Conservation (phyloP, 805 yeast genomes). For the Kazachstania martiniae region DNA sequence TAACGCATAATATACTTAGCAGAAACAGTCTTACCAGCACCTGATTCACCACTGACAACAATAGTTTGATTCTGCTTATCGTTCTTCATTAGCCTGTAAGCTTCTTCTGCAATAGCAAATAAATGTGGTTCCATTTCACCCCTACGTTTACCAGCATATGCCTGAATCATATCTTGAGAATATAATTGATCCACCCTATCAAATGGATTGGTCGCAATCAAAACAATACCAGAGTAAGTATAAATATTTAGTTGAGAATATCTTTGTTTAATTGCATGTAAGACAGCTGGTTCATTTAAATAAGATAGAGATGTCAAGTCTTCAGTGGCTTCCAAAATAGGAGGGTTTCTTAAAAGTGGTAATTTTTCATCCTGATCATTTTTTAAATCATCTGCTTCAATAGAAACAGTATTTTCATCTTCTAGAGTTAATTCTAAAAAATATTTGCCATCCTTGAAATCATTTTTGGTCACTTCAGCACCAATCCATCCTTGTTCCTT, state of each 20-base stretch:
- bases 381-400: conserved; percentile 34
- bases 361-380: conserved; percentile 31
- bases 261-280: conserved; percentile 84
- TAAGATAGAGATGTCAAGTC: conserved; percentile 88
- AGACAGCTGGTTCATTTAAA: conserved; percentile 90
- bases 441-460: conserved; percentile 33
- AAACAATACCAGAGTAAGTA: conserved; percentile 93
- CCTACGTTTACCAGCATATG: conserved; percentile 83
- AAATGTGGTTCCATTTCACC: conserved; percentile 96
- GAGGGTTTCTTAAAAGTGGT: conserved; percentile 85
- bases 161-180: conserved; percentile 86
- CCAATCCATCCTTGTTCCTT: conserved; percentile 64
- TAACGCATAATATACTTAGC: conserved; percentile 97
- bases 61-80: conserved; percentile 85
- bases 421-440: conserved; percentile 43
- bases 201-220: conserved; percentile 94
- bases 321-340: conserved; percentile 84
- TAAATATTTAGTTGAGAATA: conserved; percentile 85
- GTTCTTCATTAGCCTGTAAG: conserved; percentile 86
- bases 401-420: conserved; percentile 34
- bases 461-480: conserved; percentile 43
- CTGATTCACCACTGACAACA: conserved; percentile 95
- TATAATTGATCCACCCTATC: conserved; percentile 85
- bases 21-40: conserved; percentile 96
- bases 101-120: conserved; percentile 96